phyloP scores from a whole-genome alignment of 2,329 filamentous ascomycete genomes.

The Colletotrichum noveboracense region DNA sequence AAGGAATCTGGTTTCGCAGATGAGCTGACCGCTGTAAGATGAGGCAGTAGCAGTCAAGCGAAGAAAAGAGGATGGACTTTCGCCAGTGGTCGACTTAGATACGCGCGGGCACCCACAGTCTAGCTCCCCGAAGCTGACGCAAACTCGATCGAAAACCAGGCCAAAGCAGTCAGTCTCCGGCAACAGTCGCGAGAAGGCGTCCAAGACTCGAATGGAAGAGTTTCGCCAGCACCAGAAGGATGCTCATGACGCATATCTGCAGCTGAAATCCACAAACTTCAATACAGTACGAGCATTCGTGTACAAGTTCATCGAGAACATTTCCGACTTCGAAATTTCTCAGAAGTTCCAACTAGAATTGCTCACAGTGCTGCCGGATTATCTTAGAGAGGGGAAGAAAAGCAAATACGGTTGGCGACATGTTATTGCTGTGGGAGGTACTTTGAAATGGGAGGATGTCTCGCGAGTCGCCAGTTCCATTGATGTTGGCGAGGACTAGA shows the following conservation, averaged over 20 bases:
- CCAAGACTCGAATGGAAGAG: neutral
- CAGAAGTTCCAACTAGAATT: neutral
- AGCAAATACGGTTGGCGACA: neutral
- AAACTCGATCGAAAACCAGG: neutral
- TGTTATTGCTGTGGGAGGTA: neutral
- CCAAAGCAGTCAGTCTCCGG: neutral
- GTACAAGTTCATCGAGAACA: neutral
- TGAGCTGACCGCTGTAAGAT: neutral
- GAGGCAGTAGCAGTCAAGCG: neutral
- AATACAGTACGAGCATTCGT: neutral
- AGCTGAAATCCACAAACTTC: neutral
- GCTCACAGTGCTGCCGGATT: neutral
- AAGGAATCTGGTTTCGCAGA: neutral
- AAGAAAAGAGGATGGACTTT: neutral
- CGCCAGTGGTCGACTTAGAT: neutral
- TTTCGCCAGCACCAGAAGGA: neutral
- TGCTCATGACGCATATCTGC: neutral
- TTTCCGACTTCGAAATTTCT: neutral
- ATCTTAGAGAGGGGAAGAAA: neutral
- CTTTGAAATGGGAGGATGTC: neutral
- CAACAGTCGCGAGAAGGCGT: neutral
- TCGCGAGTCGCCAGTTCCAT: neutral
- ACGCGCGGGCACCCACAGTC: neutral
- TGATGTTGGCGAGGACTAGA: neutral
- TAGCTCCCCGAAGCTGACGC: neutral